Conservation (phyloP, 768 basidiomycete genomes). For the Calvatia gigantea region DNA sequence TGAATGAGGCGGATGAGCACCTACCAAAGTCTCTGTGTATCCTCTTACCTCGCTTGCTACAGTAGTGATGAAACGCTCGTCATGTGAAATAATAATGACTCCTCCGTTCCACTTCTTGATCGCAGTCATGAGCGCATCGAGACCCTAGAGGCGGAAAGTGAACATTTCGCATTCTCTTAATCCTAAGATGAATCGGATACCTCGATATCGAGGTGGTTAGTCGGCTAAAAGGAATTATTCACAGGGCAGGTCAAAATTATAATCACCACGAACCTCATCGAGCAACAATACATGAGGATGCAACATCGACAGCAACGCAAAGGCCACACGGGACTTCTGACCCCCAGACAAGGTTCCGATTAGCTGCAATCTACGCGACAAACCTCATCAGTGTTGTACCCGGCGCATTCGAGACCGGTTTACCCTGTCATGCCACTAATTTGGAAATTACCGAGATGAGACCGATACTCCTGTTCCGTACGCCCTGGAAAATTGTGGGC, state of each 20-base stretch:
- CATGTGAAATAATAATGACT: conserved; percentile 92
- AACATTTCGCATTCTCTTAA: background rate
- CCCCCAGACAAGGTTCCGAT: conserved; percentile 94
- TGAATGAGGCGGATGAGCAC: too few relatives aligned
- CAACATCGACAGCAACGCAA: conserved; percentile 81
- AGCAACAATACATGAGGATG: conserved; percentile 89
- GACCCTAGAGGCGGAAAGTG: conserved; percentile 44
- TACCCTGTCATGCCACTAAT: conserved; percentile 95
- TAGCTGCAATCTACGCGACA: conserved; percentile 58
- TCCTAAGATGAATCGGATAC: conserved; percentile 32
- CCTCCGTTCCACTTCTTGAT: conserved; percentile 82
- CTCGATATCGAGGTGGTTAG: conserved; percentile 96
- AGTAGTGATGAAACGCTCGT: conserved; percentile 91
- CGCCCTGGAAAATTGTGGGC: conserved; percentile 91
- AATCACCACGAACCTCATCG: conserved; percentile 69
- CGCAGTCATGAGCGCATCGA: conserved; percentile 91
- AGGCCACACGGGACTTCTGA: conserved; percentile 95
- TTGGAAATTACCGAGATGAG: conserved; percentile 95
- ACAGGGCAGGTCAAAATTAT: conserved; percentile 2
- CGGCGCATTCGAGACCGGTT: conserved; percentile 14
- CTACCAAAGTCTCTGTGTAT: too few relatives aligned
- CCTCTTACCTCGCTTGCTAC: conserved; percentile 79
- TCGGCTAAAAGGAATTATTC: conserved; percentile 51
- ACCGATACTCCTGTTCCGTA: conserved; percentile 93
- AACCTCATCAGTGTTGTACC: background rate